A percentile compares a stretch with the other conserved stretches of the same genome.
These are phyloP conservation scores for Apiospora arundinis DNA, from an alignment of 2,329 filamentous ascomycete species.

Conservation along the genomic window DNA sequence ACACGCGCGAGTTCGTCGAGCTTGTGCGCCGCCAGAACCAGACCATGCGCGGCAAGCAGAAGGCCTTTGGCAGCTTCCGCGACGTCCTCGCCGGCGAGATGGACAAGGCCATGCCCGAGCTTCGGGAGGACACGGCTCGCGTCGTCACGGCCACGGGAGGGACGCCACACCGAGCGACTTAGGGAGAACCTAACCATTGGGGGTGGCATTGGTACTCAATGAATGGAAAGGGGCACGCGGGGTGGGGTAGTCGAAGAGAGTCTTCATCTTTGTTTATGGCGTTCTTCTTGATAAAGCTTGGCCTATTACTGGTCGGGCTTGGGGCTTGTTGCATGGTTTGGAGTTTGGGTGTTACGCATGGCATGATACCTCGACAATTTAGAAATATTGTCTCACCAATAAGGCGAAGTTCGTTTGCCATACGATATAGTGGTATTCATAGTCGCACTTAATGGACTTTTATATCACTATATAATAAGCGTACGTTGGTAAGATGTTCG, in stretches of 20 bases:
- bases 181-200: too few species aligned
- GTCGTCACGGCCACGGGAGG: slow-evolving; percentile 57
- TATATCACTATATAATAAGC: neutral
- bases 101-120: slow-evolving; percentile 63
- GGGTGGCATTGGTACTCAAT: neutral
- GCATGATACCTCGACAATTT: slow-evolving; percentile 7
- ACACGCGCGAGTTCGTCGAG: slow-evolving; percentile 77
- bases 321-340: slow-evolving; percentile 3
- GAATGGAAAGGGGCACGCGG: neutral
- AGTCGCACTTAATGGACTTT: neutral
- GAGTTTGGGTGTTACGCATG: neutral
- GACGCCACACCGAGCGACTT: neutral
- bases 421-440: neutral
- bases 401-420: neutral
- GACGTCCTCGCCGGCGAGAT: slow-evolving; percentile 68
- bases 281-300: neutral
- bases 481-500: too few species aligned
- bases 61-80: slow-evolving; percentile 65
- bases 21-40: slow-evolving; percentile 70
- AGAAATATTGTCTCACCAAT: neutral
- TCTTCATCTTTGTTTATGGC: neutral
- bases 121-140: slow-evolving; percentile 57
- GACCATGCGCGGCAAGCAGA: slow-evolving; percentile 68
- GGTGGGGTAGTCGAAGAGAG: neutral
- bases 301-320: neutral